Conservation (phyloP, 2,329 filamentous ascomycete species). For the Fusarium pseudograminearum region DNA sequence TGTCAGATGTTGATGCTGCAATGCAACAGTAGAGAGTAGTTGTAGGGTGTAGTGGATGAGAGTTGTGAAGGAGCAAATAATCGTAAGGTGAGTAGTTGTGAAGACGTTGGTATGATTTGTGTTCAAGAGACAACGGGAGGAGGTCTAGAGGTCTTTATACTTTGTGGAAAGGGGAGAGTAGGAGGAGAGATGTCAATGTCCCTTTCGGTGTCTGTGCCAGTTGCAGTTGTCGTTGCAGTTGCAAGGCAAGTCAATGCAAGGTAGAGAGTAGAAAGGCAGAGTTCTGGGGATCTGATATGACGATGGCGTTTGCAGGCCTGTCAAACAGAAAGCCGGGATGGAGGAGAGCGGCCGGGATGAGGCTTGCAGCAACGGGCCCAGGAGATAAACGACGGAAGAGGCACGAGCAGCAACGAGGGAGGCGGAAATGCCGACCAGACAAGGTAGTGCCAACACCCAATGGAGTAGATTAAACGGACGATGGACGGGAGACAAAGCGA, state of each 20-base stretch:
- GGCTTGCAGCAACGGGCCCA: constrained; percentile 40
- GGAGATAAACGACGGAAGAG: constrained; percentile 44
- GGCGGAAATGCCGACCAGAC: constrained; percentile 42
- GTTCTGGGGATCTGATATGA: constrained; percentile 27
- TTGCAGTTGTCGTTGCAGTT: constrained; percentile 25
- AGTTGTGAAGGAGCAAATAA: constrained; percentile 4
- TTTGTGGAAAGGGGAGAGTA: constrained; percentile 18
- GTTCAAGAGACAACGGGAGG: constrained; percentile 14
- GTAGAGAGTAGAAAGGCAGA: constrained; percentile 14
- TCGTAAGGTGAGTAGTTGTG: constrained; percentile 11
- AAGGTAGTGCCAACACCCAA: constrained; percentile 40
- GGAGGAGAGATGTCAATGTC: constrained; percentile 14
- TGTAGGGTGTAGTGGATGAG: constrained; percentile 8
- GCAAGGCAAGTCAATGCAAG: constrained; percentile 17
- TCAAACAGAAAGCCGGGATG: constrained; percentile 38
- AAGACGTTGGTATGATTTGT: constrained; percentile 14
- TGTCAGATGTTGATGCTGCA: constrained; percentile 15
- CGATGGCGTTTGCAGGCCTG: constrained; percentile 40
- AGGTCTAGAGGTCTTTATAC: constrained; percentile 36
- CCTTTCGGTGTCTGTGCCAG: constrained; percentile 10
- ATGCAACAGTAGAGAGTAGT: constrained; percentile 7
- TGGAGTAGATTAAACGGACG: constrained; percentile 43
- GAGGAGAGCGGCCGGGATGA: constrained; percentile 37
- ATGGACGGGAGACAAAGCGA: constrained; percentile 44
- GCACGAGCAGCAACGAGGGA: constrained; percentile 38